Conservation (phyloP, 805 yeast species). For the Metschnikowia rubicola region DNA sequence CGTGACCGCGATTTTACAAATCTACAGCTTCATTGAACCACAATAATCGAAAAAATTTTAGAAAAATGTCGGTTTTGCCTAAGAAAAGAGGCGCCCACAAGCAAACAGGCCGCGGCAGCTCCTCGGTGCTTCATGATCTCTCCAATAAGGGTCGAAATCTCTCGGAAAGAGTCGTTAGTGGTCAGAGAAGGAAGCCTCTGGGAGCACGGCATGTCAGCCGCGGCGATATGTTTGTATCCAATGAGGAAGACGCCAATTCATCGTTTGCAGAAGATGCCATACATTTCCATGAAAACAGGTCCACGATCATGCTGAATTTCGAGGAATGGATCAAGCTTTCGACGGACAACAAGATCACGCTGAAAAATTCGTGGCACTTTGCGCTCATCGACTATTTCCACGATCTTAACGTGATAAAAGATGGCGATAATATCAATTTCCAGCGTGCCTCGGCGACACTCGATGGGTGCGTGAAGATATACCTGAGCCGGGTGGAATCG, state of each 20-base stretch:
- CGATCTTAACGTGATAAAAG: conserved; percentile 70
- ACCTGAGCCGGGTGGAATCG: conserved; percentile 86
- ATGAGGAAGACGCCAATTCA: conserved; percentile 14
- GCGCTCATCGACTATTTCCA: conserved; percentile 90
- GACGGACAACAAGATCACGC: conserved; percentile 64
- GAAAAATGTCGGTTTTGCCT: conserved; percentile 20
- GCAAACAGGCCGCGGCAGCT: conserved; percentile 14
- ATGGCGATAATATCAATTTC: conserved; percentile 75
- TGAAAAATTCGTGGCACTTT: conserved; percentile 84
- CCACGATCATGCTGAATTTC: conserved; percentile 40
- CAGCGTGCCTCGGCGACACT: conserved; percentile 88
- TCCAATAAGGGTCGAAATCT: conserved; percentile 30
- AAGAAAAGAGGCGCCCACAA: conserved; percentile 21
- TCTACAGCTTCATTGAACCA: too few relatives aligned
- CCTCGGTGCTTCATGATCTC: conserved; percentile 24
- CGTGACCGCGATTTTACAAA: too few relatives aligned
- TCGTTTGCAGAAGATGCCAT: conserved; percentile 35
- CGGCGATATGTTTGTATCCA: conserved; percentile 19
- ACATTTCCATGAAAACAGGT: conserved; percentile 39
- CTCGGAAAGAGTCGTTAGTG: conserved; percentile 21
- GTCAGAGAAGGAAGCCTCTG: conserved; percentile 22
- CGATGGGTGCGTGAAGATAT: conserved; percentile 93
- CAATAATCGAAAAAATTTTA: not conserved
- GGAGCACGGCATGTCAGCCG: conserved; percentile 17
- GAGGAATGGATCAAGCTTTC: conserved; percentile 51